A percentile compares a stretch with the other conserved stretches of the same genome.
Conservation (phyloP, 129 eudicot species). For the Lactuca saligna region DNA sequence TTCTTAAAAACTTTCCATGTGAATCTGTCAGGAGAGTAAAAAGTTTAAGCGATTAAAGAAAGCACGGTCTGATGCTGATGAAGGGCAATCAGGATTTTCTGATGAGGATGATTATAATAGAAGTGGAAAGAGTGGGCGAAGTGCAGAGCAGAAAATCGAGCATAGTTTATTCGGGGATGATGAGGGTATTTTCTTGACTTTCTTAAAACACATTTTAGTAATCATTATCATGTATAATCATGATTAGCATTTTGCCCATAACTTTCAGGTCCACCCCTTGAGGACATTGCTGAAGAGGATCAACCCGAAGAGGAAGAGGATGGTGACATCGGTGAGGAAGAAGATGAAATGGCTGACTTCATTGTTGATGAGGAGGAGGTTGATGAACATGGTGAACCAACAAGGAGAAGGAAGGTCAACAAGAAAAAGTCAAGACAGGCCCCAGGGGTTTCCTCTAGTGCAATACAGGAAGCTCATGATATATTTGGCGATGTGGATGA, state of each 20-base stretch:
- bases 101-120: constrained; percentile 53
- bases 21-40: constrained; percentile 57
- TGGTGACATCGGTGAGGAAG: constrained; percentile 63
- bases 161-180: constrained; percentile 64
- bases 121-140: constrained; percentile 4
- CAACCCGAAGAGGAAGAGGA: constrained; percentile 69
- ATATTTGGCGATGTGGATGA: constrained; percentile 98
- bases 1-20: not conserved
- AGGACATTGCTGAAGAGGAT: constrained; percentile 87
- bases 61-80: constrained; percentile 67
- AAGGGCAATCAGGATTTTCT: constrained; percentile 61
- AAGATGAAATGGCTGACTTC: constrained; percentile 94
- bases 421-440: constrained; percentile 67
- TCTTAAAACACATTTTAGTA: not conserved
- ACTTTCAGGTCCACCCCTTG: constrained; percentile 54
- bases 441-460: constrained; percentile 72
- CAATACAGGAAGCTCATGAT: constrained; percentile 84
- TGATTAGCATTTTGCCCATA: constrained; percentile 6
- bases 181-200: constrained; percentile 46
- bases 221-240: not conserved
- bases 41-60: constrained; percentile 89
- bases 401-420: constrained; percentile 57
- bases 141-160: constrained; percentile 68
- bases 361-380: constrained; percentile 90
- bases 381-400: constrained; percentile 73